Evolutionary conservation across 441 rosid species (phyloP).

Genomic region (California macrophylla): DNA sequence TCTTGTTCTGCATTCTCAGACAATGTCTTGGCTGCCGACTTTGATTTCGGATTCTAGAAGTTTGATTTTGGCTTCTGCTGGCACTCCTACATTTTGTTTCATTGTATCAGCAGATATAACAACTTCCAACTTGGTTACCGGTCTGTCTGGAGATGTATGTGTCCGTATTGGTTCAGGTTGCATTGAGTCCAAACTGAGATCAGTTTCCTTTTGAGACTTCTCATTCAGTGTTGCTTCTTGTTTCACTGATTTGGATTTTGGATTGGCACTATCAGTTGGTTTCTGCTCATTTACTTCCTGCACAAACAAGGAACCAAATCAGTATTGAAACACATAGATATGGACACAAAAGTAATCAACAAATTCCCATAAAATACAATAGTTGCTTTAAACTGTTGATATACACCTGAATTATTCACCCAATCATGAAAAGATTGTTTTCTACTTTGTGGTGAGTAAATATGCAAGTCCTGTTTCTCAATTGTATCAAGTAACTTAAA

Average conservation of each 20-base stretch:
- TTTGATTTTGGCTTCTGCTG: not conserved
- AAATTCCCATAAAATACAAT: not conserved
- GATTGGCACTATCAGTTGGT: not conserved
- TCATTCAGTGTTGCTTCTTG: not conserved
- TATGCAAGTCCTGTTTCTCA: too few species aligned
- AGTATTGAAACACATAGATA: not conserved
- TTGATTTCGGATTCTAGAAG: not conserved
- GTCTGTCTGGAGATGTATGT: not conserved
- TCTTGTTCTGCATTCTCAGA: constrained; percentile 8
- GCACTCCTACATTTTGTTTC: not conserved
- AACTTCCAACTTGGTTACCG: not conserved
- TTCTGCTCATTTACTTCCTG: not conserved
- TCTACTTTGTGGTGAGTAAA: too few species aligned
- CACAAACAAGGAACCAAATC: not conserved
- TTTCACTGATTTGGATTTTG: not conserved
- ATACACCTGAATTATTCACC: too few species aligned
- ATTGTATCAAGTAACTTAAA: too few species aligned
- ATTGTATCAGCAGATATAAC: not conserved
- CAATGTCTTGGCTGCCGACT: not conserved
- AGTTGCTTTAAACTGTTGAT: not conserved
- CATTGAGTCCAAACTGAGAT: not conserved
- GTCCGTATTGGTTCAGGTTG: not conserved
- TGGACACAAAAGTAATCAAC: not conserved
- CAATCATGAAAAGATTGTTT: too few species aligned
- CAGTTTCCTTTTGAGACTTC: not conserved